phyloP scores from a whole-genome alignment of 257 asterid genomes.

The Solanum habrochaites region DNA sequence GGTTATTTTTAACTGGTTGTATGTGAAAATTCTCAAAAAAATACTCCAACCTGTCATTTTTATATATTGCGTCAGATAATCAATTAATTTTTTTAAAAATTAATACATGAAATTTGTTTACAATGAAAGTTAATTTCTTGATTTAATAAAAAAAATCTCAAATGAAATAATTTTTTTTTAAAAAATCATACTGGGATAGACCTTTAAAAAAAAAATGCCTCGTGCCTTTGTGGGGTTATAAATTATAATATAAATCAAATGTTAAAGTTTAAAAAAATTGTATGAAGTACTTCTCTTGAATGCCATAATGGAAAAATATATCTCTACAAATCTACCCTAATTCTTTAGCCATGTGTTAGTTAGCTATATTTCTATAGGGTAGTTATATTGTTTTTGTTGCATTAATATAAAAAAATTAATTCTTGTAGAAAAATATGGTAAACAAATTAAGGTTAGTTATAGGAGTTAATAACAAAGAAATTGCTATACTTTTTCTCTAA shows the following conservation, averaged over 20 bases:
- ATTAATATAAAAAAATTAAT: neutral
- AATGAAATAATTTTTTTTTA: too few species aligned
- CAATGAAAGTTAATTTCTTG: neutral
- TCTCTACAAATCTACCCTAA: neutral
- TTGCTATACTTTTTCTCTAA: neutral
- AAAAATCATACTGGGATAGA: too few species aligned
- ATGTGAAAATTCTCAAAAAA: too few species aligned
- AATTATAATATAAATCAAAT: neutral
- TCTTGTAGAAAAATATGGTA: neutral
- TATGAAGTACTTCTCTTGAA: neutral
- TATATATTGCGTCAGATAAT: neutral
- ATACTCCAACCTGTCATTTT: too few species aligned
- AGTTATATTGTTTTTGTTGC: neutral
- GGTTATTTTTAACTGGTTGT: too few species aligned
- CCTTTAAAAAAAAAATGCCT: neutral
- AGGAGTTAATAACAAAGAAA: neutral
- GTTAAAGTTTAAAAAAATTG: neutral
- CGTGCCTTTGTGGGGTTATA: neutral
- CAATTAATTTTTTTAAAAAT: too few species aligned
- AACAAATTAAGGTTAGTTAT: neutral
- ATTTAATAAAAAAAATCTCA: too few species aligned
- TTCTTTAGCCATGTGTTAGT: neutral
- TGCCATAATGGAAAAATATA: neutral
- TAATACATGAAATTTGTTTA: too few species aligned
- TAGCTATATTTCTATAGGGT: neutral